Conservation (phyloP, 768 basidiomycete genomes). For the Serendipita sp. region DNA sequence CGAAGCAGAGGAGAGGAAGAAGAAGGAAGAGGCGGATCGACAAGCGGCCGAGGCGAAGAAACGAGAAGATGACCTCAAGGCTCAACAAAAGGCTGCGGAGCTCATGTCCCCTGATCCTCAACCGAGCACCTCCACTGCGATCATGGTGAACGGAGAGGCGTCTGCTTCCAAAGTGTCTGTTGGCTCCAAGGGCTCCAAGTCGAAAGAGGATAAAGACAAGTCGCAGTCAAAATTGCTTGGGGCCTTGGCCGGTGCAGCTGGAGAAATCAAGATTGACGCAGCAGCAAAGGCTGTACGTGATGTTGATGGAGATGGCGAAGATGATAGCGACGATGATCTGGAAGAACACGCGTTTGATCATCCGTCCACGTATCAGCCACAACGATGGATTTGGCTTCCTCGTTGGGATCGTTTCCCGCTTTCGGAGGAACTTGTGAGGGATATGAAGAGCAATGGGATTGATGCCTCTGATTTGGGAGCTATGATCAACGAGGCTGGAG, state of each 20-base stretch:
- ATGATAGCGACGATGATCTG: conserved; percentile 13
- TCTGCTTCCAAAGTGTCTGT: neutral
- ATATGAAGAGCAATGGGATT: conserved; percentile 21
- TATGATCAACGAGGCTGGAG: conserved; percentile 20
- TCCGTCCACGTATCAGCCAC: conserved; percentile 27
- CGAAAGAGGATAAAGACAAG: conserved; percentile 6
- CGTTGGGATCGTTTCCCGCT: conserved; percentile 13
- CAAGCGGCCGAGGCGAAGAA: neutral
- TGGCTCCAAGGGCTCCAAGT: neutral
- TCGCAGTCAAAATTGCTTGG: conserved; percentile 1
- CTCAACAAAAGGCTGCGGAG: neutral
- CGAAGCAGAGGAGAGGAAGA: neutral
- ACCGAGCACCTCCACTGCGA: neutral
- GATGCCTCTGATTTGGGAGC: conserved; percentile 20
- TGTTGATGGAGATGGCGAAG: conserved; percentile 8
- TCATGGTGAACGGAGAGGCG: neutral
- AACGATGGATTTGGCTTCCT: conserved; percentile 30
- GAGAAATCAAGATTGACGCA: conserved; percentile 4
- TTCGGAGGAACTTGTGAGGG: conserved; percentile 17
- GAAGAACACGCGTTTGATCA: conserved; percentile 27
- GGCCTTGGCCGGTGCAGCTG: conserved; percentile 5
- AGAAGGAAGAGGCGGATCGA: neutral
- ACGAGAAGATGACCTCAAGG: neutral
- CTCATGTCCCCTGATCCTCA: neutral
- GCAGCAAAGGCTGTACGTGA: conserved; percentile 9